These are phyloP conservation scores for Pigoraptor vietnamica DNA, from an alignment of 78 protist genomes.

Conservation along the genomic window DNA sequence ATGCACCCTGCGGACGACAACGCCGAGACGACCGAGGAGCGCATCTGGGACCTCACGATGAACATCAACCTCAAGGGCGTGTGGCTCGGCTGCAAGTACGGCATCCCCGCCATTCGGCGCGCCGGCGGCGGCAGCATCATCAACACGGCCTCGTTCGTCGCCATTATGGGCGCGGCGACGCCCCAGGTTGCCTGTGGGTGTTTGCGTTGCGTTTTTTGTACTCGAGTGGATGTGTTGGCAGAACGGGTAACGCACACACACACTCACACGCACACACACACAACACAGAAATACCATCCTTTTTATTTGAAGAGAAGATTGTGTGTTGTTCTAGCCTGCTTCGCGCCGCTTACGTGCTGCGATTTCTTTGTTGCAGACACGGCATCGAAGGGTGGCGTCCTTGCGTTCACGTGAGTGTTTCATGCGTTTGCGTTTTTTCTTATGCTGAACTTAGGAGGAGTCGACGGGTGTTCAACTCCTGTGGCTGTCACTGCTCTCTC, in stretches of 20 bases:
- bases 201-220: background rate
- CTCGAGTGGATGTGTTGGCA: too few species aligned
- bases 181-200: slow-evolving; percentile 44
- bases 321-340: background rate
- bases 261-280: background rate
- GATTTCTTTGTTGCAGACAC: slow-evolving; percentile 41
- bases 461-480: background rate
- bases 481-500: too few species aligned
- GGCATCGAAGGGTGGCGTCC: slow-evolving; percentile 77
- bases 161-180: slow-evolving; percentile 77
- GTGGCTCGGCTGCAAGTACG: slow-evolving; percentile 72
- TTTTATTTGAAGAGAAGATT: too few species aligned
- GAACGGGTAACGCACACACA: too few species aligned
- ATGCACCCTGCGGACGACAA: slow-evolving; percentile 49
- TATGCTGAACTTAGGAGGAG: background rate
- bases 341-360: background rate
- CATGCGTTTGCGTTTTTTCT: slow-evolving; percentile 9
- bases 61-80: slow-evolving; percentile 76
- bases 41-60: slow-evolving; percentile 72
- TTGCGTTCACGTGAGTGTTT: slow-evolving; percentile 23
- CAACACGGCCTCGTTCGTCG: slow-evolving; percentile 83
- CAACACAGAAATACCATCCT: too few species aligned
- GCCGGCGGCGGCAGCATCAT: slow-evolving; percentile 80
- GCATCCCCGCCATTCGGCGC: slow-evolving; percentile 69
- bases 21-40: slow-evolving; percentile 12